Evolutionary conservation across 768 basidiomycete genomes (phyloP), one percentile per base, ranked within the genome.

Genomic region (Tricholoma furcatifolium): DNA sequence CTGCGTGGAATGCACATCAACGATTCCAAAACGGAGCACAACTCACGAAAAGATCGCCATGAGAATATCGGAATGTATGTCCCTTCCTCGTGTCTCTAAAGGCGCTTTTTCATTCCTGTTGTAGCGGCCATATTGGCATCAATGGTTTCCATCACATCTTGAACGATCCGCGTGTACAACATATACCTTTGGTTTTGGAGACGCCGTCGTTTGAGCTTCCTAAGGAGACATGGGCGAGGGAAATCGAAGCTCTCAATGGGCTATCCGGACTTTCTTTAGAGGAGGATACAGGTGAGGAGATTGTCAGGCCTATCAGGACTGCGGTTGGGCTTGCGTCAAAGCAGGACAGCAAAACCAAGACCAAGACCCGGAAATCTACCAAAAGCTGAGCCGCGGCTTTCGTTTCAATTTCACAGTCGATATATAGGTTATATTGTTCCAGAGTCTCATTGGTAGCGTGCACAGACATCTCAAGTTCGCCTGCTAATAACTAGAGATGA

Each of bases 1-100:
- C 81, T 94, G 14, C 77, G 82, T 3, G 92, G 86, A 1, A 87
- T 93, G 80, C 93, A 95, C 61, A 64, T 93, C 41, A 95, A 95
- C 63, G 92, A 93, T 64, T 88, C 88, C 11, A 90, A 91, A 65
- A 79, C 77, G 8, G 73, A 70, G 1, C 73, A 82, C 11, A 79
- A 74, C 3, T 85, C 86, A 11, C 85, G 79, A 59, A 85, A 82
- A 58, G 93, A 94, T 60, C 70, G 89, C 34, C 93, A 94, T 59
- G 84, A 92, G 66, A 93, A 91, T 56, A 85, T 94, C 34, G 93
- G 93, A 18, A 65, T 89, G 87, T 90, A 62, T 56, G 87, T 77
- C 5, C 1, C 34, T 49, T 15, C 32, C 38, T 12, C 36, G 36
- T 39, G 14, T 11, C 15, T 48, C 40, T 9, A 10, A n/a, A 32